phyloP scores from a whole-genome alignment of 176 grass and related monocot genomes.

The Cymbopogon citratus region DNA sequence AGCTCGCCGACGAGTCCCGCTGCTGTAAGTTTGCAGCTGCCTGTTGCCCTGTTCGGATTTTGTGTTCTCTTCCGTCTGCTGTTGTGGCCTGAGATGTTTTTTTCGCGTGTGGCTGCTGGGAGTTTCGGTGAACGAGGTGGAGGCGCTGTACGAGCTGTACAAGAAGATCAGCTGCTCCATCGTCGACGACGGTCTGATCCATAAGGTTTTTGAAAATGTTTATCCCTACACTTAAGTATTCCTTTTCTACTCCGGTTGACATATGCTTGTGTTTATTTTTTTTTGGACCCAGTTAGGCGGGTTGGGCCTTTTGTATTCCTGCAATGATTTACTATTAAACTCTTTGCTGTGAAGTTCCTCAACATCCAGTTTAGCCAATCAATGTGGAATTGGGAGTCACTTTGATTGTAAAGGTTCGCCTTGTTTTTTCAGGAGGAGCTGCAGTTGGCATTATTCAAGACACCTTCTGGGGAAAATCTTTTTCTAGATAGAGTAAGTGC shows the following conservation, averaged over 20 bases:
- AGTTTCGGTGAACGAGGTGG: slow-evolving; percentile 69
- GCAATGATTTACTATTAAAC: background rate
- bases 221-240: background rate
- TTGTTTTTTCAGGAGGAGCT: slow-evolving; percentile 36
- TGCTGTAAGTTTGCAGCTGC: slow-evolving; percentile 34
- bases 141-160: slow-evolving; percentile 71
- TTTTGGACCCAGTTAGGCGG: background rate
- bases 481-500: slow-evolving; percentile 42
- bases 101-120: background rate
- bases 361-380: background rate
- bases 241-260: background rate
- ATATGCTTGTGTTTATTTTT: background rate
- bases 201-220: slow-evolving; percentile 26
- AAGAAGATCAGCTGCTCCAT: slow-evolving; percentile 72
- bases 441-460: slow-evolving; percentile 39
- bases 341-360: background rate
- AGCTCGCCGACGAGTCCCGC: slow-evolving; percentile 43
- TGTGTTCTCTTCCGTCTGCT: background rate
- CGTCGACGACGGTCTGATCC: slow-evolving; percentile 55
- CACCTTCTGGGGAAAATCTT: slow-evolving; percentile 32
- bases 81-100: slow-evolving; percentile 12
- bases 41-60: background rate
- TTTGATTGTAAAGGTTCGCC: background rate
- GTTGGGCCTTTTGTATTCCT: background rate
- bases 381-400: background rate